Percentiles rank a stretch among this genome's conserved stretches.
These are phyloP conservation scores for Chalaropsis thielavioides DNA, from an alignment of 2,329 filamentous ascomycete genomes.

Conservation along the genomic window DNA sequence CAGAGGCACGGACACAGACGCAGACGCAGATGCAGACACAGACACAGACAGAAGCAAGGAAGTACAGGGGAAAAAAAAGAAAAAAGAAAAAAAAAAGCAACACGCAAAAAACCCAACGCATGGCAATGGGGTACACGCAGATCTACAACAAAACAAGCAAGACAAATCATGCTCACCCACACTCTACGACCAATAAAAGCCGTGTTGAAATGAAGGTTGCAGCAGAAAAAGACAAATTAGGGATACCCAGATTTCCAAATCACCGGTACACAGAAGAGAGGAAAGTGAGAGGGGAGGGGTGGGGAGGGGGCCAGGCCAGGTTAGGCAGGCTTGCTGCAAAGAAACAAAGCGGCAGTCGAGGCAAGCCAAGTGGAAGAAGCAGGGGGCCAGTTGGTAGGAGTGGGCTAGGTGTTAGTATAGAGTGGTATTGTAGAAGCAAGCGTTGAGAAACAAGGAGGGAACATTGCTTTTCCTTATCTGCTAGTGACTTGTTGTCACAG, in stretches of 20 bases:
- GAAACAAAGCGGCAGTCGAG: neutral
- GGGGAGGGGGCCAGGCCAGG: neutral
- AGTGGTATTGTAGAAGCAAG: neutral
- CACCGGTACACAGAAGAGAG: neutral
- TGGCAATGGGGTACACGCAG: neutral
- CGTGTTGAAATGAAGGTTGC: neutral
- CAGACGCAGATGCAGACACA: neutral
- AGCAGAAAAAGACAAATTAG: neutral
- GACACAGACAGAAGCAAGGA: neutral
- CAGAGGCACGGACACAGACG: neutral
- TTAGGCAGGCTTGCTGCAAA: no score
- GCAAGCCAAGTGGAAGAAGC: neutral
- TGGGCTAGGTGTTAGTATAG: neutral
- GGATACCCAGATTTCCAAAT: neutral
- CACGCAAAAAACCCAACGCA: neutral
- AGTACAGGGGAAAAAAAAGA: neutral
- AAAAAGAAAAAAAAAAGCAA: neutral
- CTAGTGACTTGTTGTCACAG: neutral
- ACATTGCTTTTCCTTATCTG: slow-evolving; percentile 5
- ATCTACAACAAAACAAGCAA: neutral
- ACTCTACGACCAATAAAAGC: neutral
- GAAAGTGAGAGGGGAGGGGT: neutral
- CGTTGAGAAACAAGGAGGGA: neutral
- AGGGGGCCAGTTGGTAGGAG: neutral
- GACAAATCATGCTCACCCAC: neutral